Evolutionary conservation across 2,329 filamentous ascomycete genomes (phyloP).

Genomic region (Incumbomyces lentus): DNA sequence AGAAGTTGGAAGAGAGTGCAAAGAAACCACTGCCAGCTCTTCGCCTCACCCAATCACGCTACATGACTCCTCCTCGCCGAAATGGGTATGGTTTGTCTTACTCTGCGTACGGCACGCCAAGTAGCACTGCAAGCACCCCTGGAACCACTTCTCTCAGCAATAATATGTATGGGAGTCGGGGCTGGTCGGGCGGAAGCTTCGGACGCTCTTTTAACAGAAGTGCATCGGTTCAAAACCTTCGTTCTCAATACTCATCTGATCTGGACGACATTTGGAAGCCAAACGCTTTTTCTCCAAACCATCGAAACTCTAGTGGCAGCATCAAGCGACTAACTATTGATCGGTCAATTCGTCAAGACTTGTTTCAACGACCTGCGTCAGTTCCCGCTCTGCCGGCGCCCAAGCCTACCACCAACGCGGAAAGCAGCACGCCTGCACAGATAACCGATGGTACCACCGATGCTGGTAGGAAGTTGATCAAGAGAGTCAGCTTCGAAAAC

Average conservation of each 20-base stretch:
- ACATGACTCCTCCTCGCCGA: constrained; percentile 73
- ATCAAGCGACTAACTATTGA: constrained; percentile 92
- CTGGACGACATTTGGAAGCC: constrained; percentile 72
- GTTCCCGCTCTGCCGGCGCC: constrained; percentile 22
- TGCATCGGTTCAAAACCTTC: constrained; percentile 75
- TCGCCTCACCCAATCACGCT: constrained; percentile 58
- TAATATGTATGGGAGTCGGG: constrained; percentile 26
- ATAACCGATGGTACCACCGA: constrained; percentile 21
- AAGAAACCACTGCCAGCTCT: constrained; percentile 19
- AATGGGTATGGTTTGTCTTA: constrained; percentile 83
- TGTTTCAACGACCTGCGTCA: constrained; percentile 40
- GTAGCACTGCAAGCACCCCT: constrained; percentile 59
- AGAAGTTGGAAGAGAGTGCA: constrained; percentile 67
- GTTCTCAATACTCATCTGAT: constrained; percentile 68
- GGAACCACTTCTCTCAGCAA: constrained; percentile 35
- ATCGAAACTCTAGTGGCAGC: constrained; percentile 55
- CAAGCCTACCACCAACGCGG: constrained; percentile 26
- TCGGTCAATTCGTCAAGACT: constrained; percentile 61
- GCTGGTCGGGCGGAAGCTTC: constrained; percentile 46
- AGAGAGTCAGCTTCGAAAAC: constrained; percentile 86
- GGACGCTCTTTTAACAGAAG: constrained; percentile 72
- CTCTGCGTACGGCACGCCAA: constrained; percentile 78
- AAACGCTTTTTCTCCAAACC: constrained; percentile 67
- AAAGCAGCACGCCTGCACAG: constrained; percentile 7
- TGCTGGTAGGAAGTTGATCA: constrained; percentile 46